Percentiles rank a stretch among this genome's conserved stretches.
Conservation (phyloP, 768 basidiomycete genomes). For the Agaricus blazei region DNA sequence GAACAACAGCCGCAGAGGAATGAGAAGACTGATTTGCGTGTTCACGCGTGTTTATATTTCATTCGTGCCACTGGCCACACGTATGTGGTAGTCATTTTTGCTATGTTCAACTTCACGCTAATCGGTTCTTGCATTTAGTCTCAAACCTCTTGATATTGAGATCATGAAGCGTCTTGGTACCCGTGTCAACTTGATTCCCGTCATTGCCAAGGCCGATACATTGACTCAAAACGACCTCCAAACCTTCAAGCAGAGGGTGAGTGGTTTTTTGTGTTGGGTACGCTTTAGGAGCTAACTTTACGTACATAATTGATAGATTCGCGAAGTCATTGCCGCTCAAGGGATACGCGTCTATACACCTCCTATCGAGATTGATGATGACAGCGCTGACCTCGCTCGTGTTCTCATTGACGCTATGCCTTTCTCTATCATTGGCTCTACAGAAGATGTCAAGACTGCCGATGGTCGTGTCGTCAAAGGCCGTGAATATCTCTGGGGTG, state of each 20-base stretch:
- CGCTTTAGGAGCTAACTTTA: slow-evolving; percentile 12
- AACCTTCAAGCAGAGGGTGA: slow-evolving; percentile 88
- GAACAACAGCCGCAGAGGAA: slow-evolving; percentile 97
- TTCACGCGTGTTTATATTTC: slow-evolving; percentile 97
- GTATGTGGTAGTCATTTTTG: slow-evolving; percentile 43
- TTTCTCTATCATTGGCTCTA: slow-evolving; percentile 98
- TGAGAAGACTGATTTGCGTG: slow-evolving; percentile 92
- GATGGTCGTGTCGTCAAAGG: slow-evolving; percentile 96
- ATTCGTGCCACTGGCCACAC: slow-evolving; percentile 95
- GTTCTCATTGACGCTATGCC: slow-evolving; percentile 89
- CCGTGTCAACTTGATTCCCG: slow-evolving; percentile 96
- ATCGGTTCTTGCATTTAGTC: slow-evolving; percentile 31
- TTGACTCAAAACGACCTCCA: slow-evolving; percentile 90
- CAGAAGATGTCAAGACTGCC: slow-evolving; percentile 85
- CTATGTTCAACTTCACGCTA: neutral
- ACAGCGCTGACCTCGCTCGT: slow-evolving; percentile 83
- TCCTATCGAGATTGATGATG: slow-evolving; percentile 85
- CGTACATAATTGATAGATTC: slow-evolving; percentile 46
- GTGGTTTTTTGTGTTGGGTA: slow-evolving; percentile 21
- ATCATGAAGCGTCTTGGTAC: slow-evolving; percentile 99
- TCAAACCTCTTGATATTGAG: slow-evolving; percentile 98
- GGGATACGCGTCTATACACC: slow-evolving; percentile 94
- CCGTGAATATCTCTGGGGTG: slow-evolving; percentile 98
- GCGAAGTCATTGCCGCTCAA: slow-evolving; percentile 86
- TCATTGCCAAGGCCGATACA: slow-evolving; percentile 96